phyloP scores from a whole-genome alignment of 2,329 filamentous ascomycete genomes.

The Cladosporium sp. region DNA sequence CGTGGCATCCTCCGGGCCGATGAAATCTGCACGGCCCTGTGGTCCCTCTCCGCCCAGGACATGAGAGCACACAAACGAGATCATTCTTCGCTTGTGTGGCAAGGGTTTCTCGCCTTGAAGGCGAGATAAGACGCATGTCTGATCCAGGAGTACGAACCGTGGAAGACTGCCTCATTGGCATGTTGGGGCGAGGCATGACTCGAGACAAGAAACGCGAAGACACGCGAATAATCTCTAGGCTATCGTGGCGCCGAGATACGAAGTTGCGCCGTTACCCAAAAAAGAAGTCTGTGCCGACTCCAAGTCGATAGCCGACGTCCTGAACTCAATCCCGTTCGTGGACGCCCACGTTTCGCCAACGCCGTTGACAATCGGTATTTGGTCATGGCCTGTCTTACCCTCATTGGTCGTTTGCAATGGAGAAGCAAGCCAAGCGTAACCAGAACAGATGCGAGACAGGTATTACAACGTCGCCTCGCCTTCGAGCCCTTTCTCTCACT shows the following conservation, averaged over 20 bases:
- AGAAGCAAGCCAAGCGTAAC: background rate
- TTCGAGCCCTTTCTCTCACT: background rate
- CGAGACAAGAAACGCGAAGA: no score
- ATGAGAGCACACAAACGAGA: no score
- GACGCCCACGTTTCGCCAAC: background rate
- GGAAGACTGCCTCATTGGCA: no score
- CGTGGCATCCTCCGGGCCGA: no score
- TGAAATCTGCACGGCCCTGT: no score
- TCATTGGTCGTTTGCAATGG: background rate
- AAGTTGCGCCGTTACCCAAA: background rate
- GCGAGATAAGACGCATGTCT: no score
- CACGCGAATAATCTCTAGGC: no score
- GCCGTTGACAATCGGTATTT: background rate
- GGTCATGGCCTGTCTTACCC: background rate
- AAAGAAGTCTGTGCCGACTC: background rate
- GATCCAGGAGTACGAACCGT: no score
- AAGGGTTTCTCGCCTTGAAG: no score
- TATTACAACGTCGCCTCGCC: background rate
- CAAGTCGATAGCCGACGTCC: background rate
- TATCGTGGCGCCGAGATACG: background rate
- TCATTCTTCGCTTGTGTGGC: no score
- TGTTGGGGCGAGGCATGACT: no score
- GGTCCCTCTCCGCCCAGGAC: no score
- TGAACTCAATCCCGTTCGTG: background rate
- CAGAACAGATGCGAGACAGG: background rate